A percentile compares a stretch with the other conserved stretches of the same genome.
Evolutionary conservation across 2,329 filamentous ascomycete species (phyloP).

Genomic region (Colletotrichum karsti): DNA sequence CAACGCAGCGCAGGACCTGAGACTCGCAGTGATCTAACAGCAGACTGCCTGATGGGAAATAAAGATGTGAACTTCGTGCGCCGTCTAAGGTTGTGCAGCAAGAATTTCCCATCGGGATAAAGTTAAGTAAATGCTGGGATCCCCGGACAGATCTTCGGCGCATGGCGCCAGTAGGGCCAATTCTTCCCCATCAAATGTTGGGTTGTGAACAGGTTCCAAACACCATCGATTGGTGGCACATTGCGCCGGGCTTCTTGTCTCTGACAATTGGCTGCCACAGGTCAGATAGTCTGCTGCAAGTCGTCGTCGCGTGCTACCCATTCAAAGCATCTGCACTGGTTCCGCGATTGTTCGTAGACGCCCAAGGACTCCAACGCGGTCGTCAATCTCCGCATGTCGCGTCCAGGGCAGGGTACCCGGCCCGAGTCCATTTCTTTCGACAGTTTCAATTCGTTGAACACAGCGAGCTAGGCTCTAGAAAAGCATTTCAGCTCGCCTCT

Average conservation of each 20-base stretch:
- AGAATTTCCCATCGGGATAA: not conserved
- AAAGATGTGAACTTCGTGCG: no score
- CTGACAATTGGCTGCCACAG: not conserved
- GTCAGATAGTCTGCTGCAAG: not conserved
- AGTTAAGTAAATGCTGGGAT: constrained; percentile 2
- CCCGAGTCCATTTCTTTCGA: not conserved
- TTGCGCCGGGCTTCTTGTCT: not conserved
- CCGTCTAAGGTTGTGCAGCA: not conserved
- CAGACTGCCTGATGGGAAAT: no score
- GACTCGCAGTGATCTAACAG: not conserved
- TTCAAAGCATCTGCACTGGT: not conserved
- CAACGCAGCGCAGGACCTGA: not conserved
- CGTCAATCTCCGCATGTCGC: constrained; percentile 14
- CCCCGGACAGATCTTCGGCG: constrained; percentile 11
- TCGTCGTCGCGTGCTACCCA: constrained; percentile 2
- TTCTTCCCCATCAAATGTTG: not conserved
- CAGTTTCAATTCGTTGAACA: constrained; percentile 4
- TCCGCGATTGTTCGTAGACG: constrained; percentile 4
- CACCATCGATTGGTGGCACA: not conserved
- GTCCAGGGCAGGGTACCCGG: not conserved
- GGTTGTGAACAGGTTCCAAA: not conserved
- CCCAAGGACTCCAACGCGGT: constrained; percentile 11
- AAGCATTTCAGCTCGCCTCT: constrained; percentile 9
- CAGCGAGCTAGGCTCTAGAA: not conserved
- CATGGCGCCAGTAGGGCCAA: constrained; percentile 1